Evolutionary conservation across 2,329 filamentous ascomycete genomes (phyloP).

Genomic region (Zymoseptoria tritici): DNA sequence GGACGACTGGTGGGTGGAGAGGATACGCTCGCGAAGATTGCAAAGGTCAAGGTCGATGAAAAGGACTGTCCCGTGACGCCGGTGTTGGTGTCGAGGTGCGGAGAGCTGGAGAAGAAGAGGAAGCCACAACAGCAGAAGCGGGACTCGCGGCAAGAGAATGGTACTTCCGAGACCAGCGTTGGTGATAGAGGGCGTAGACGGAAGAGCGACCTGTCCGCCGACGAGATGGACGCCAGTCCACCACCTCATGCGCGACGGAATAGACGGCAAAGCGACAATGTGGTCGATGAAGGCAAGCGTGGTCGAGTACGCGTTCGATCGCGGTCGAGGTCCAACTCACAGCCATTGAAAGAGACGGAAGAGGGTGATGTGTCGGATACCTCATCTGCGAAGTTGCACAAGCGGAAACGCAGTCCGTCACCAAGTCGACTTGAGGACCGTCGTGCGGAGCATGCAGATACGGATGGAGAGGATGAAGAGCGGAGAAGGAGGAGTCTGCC

Average conservation of each 20-base stretch:
- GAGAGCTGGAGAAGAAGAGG: slow-evolving; percentile 32
- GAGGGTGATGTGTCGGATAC: slow-evolving; percentile 8
- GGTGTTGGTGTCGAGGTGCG: slow-evolving; percentile 33
- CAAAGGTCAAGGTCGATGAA: slow-evolving; percentile 32
- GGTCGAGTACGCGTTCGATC: slow-evolving; percentile 30
- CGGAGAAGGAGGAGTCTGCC: slow-evolving; percentile 32
- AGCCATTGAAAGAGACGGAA: slow-evolving; percentile 23
- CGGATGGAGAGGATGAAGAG: slow-evolving; percentile 14
- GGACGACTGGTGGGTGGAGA: slow-evolving; percentile 33
- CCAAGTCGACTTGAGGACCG: slow-evolving; percentile 24
- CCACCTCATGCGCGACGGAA: slow-evolving; percentile 21
- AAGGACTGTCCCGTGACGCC: slow-evolving; percentile 31
- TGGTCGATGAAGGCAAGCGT: slow-evolving; percentile 30
- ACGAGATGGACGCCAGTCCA: slow-evolving; percentile 23
- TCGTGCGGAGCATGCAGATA: slow-evolving; percentile 4
- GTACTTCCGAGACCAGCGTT: background rate
- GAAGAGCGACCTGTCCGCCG: slow-evolving; percentile 22
- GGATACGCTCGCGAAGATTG: slow-evolving; percentile 29
- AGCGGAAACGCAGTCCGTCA: slow-evolving; percentile 30
- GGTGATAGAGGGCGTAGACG: slow-evolving; percentile 23
- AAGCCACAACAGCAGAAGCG: slow-evolving; percentile 15
- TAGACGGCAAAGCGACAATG: slow-evolving; percentile 29
- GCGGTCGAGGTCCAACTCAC: slow-evolving; percentile 21
- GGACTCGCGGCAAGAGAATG: slow-evolving; percentile 8
- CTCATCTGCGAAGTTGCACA: slow-evolving; percentile 27